phyloP scores from a whole-genome alignment of 345 rosid genomes.

The Fremontodendron californicum region DNA sequence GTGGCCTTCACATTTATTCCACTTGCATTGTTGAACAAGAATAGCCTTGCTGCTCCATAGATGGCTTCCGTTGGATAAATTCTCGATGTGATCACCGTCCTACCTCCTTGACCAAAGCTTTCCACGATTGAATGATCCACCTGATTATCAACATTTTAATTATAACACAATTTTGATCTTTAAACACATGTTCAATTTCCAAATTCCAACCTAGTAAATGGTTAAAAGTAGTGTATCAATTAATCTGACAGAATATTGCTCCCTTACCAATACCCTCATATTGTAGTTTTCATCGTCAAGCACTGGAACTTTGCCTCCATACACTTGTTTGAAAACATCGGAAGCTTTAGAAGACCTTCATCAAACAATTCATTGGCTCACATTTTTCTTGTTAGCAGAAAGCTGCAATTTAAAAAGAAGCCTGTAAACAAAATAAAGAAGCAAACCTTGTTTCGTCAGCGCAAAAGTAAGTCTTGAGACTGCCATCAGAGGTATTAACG shows the following conservation, averaged over 20 bases:
- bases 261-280: conserved; percentile 74
- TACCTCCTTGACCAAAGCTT: conserved; percentile 81
- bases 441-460: conserved; percentile 67
- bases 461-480: conserved; percentile 53
- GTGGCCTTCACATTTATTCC: conserved; percentile 62
- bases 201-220: not conserved
- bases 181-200: not conserved
- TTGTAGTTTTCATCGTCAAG: conserved; percentile 56
- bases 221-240: not conserved
- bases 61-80: conserved; percentile 86
- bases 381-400: not conserved
- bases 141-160: conserved; percentile 26
- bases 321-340: conserved; percentile 50
- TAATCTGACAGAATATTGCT: not conserved
- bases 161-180: not conserved
- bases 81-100: conserved; percentile 74
- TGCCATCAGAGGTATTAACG: conserved; percentile 32
- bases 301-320: conserved; percentile 67
- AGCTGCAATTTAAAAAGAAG: not conserved
- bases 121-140: conserved; percentile 96
- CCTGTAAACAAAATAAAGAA: not conserved
- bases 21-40: conserved; percentile 82
- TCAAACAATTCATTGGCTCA: not conserved
- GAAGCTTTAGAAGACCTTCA: conserved; percentile 70
- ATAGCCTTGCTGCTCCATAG: conserved; percentile 67